A percentile compares a stretch with the other conserved stretches of the same genome.
Conservation (phyloP, 1,284 basidiomycete genomes). For the Puccinia polysora region DNA sequence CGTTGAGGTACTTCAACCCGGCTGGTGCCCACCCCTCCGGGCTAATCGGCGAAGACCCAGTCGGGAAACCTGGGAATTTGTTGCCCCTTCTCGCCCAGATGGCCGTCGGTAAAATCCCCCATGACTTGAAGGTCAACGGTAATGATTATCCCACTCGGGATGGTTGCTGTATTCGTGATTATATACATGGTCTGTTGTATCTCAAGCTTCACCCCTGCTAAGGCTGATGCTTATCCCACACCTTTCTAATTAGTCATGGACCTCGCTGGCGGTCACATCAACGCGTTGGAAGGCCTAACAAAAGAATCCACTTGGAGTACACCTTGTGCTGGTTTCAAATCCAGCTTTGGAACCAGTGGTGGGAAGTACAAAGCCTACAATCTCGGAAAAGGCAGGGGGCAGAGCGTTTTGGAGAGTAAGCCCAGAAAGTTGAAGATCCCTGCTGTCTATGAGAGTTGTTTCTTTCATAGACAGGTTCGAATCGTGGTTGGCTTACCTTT, state of each 20-base stretch:
- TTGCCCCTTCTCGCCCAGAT: conserved; percentile 91
- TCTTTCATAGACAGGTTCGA: no score
- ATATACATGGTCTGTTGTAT: conserved; percentile 64
- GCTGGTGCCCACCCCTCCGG: conserved; percentile 96
- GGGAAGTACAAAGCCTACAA: conserved; percentile 86
- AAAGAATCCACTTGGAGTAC: conserved; percentile 59
- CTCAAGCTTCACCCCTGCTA: background rate
- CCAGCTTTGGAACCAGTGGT: conserved; percentile 54
- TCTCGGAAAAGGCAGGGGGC: conserved; percentile 85
- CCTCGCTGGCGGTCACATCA: conserved; percentile 84
- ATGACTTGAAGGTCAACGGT: conserved; percentile 85
- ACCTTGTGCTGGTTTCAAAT: conserved; percentile 51
- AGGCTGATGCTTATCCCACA: background rate
- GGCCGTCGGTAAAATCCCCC: conserved; percentile 82
- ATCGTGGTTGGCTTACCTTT: conserved; percentile 57
- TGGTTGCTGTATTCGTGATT: conserved; percentile 95
- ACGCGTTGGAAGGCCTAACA: conserved; percentile 80
- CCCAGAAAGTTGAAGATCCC: background rate
- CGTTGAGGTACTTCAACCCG: conserved; percentile 83
- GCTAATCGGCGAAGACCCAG: conserved; percentile 89
- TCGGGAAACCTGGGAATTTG: conserved; percentile 89
- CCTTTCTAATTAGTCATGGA: conserved; percentile 65
- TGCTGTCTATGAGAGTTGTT: no score
- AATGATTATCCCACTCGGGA: conserved; percentile 96
- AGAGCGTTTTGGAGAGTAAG: conserved; percentile 71